Evolutionary conservation across 306 rosid species (phyloP), one percentile per base, ranked within the genome.

Genomic region (Ammopiptanthus mongolicus): DNA sequence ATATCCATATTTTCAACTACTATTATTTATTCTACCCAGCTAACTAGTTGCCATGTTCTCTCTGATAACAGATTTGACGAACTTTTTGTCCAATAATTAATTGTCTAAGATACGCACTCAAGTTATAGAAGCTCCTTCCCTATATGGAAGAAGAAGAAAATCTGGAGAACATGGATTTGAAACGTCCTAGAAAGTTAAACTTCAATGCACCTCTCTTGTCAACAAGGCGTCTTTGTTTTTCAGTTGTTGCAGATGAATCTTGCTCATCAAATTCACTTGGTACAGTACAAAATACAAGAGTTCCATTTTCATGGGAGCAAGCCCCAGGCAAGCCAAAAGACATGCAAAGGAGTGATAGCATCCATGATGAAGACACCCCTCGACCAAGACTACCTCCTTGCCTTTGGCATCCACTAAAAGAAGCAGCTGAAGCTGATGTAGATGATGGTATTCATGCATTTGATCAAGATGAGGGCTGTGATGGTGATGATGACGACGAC

Each of bases 281-380:
- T 29, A 25, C 59, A 15, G 31, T 41, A 4, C 67, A 62, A 51
- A 81, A 47, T 8, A 29, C 87, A 13, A 66, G 93, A 51, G 80
- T 94, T 77, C 98, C 97, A 4, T 94, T 94, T 80, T 91, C 95
- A 0, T 94, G 95, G 96, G 98, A 94, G 65, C 81, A 74, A 84
- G 83, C 87, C 55, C 86, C 98, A 0, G 95, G 97, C 0, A 91
- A 87, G 66, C 94, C 96, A 1, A 94, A 87, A 74, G 81, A 85
- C 22, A 33, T 44, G 1, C 68, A 73, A 3, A 70, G 42, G 1
- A 73, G 58, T 3, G 72, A 55, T 18, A 15, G 8, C 72, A 52
- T 9, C 9, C 48, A 70, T 1, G 86, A 58, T 5, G 75, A 11
- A 42, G 73, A 47, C 63, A 86, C 90, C 0, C 97, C 96, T 4